Conservation (phyloP, 345 rosid species). For the Alliaria petiolata region DNA sequence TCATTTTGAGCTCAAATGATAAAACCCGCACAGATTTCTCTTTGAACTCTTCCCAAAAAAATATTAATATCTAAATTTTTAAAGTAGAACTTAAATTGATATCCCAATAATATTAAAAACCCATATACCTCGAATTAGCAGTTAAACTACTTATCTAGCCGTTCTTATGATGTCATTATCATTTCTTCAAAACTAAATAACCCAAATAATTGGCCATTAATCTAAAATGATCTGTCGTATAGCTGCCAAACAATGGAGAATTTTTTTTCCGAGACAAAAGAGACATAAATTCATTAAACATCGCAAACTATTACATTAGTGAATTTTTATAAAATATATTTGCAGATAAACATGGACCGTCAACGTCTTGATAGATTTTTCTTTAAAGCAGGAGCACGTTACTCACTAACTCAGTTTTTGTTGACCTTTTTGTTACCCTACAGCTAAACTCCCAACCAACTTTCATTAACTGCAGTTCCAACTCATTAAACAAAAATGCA, state of each 20-base stretch:
- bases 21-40: no score
- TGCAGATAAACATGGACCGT: conserved; percentile 14
- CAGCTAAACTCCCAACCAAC: conserved; percentile 28
- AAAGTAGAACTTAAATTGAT: no score
- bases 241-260: background rate
- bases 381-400: conserved; percentile 30
- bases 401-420: conserved; percentile 25
- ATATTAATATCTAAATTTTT: no score
- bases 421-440: conserved; percentile 12
- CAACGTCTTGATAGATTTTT: conserved; percentile 16
- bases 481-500: background rate
- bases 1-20: no score
- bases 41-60: no score
- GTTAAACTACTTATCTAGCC: background rate
- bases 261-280: background rate
- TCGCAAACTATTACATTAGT: background rate
- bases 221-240: background rate
- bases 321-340: background rate
- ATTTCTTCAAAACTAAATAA: background rate
- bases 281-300: conserved; percentile 4
- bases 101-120: no score
- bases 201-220: background rate
- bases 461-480: conserved; percentile 16
- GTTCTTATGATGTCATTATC: background rate
- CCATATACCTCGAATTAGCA: background rate